These are phyloP conservation scores for Venturia oleaginea DNA, from an alignment of 2,329 filamentous ascomycete species.

Conservation along the genomic window DNA sequence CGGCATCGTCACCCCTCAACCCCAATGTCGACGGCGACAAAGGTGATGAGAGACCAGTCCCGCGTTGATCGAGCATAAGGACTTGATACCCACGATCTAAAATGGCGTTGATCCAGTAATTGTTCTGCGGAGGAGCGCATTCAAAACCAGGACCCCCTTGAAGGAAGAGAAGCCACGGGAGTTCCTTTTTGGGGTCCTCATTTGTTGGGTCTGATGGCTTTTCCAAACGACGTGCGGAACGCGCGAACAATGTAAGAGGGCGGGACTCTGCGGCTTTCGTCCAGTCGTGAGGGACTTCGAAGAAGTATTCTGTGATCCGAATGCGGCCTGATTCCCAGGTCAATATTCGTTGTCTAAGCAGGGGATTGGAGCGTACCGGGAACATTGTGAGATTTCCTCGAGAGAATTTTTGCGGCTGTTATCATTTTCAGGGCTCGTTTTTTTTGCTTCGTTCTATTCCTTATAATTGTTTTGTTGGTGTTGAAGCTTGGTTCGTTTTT, in stretches of 20 bases:
- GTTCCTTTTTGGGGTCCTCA: constrained; percentile 38
- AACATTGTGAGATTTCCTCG: constrained; percentile 11
- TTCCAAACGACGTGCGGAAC: constrained; percentile 51
- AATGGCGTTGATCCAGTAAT: constrained; percentile 59
- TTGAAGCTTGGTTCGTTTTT: neutral
- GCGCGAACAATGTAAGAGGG: constrained; percentile 67
- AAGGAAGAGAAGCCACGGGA: constrained; percentile 60
- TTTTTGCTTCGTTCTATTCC: neutral
- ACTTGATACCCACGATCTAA: constrained; percentile 75
- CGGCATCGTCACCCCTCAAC: constrained; percentile 50
- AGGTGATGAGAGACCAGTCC: constrained; percentile 76
- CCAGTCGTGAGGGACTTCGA: constrained; percentile 79
- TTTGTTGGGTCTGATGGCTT: constrained; percentile 33
- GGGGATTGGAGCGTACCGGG: neutral
- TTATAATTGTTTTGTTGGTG: neutral
- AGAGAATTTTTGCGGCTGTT: constrained; percentile 9
- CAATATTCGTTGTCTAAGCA: neutral
- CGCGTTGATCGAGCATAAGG: constrained; percentile 82
- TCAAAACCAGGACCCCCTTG: constrained; percentile 75
- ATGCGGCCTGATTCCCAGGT: constrained; percentile 51
- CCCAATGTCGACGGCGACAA: constrained; percentile 65
- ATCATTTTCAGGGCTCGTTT: constrained; percentile 5
- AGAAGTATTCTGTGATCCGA: constrained; percentile 71
- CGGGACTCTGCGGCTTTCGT: constrained; percentile 45
- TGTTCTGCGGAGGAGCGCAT: constrained; percentile 65